Evolutionary conservation across 1,139 yeast genomes (phyloP), one percentile per base, ranked within the genome.

Genomic region (Blastobotrys buckinghamii): DNA sequence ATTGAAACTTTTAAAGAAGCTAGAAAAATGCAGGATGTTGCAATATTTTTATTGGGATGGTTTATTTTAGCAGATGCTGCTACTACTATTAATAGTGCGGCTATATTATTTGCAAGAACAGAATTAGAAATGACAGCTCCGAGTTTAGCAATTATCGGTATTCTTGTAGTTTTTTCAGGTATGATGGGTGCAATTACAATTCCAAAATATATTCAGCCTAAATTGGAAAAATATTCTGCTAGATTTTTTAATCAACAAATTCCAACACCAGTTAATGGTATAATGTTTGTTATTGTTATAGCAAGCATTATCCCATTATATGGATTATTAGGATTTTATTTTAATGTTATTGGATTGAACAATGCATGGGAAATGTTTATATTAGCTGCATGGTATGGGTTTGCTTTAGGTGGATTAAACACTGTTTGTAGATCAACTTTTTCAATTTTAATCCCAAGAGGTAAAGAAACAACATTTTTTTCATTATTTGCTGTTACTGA

Each of bases 41-140:
- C 77, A 15, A 71, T 76, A 10, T 83, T 80, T 55, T 64, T 83
- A 9, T 49, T 77, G 0, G 86, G 84, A 0, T 83, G 89, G 89
- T 82, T 83, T 56, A 73, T 83, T 44, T 70, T 83, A 4, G 77
- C 84, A 15, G 90, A 83, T 57, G 81, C 86, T 1, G 68, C 82
- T 16, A 81, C 87, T 1, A 83, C 90, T 0, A 82, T 83, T 50
- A 82, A 82, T 60, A 80, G 87, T 1, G 81, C 89, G 0, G 89
- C 90, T 0, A 77, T 83, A 24, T 61, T 83, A 41, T 83, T 83
- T 66, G 84, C 88, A 1, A 78, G 80, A 45, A 76, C 84, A 0
- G 82, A 82, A 53, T 64, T 83, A 29, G 71, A 74, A 44, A 83
- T 83, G 89, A 67, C 76, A 2, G 80, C 88, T 2, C 72, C 83